phyloP scores from a whole-genome alignment of 257 asterid species.

The Solanum corneliomulleri region DNA sequence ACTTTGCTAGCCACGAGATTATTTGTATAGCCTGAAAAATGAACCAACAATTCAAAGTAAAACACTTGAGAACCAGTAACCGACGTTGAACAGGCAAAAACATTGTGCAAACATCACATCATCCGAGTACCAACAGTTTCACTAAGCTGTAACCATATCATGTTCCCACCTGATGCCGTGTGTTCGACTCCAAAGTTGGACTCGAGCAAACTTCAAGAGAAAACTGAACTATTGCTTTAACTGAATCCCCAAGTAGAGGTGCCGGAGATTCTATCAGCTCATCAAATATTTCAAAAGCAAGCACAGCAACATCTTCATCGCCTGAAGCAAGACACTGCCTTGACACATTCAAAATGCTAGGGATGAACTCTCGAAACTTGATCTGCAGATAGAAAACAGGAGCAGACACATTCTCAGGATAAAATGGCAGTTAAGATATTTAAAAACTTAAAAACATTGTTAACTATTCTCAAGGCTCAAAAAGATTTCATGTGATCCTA shows the following conservation, averaged over 20 bases:
- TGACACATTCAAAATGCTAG: constrained; percentile 89
- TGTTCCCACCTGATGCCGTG: constrained; percentile 81
- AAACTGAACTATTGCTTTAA: constrained; percentile 85
- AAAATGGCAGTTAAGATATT: neutral
- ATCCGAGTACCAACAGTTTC: neutral
- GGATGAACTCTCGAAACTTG: constrained; percentile 89
- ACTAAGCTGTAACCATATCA: neutral
- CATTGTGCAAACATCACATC: neutral
- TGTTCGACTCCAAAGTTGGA: constrained; percentile 63
- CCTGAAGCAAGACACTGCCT: constrained; percentile 98
- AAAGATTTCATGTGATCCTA: neutral
- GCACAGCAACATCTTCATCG: constrained; percentile 87
- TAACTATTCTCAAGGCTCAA: neutral
- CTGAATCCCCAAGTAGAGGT: constrained; percentile 97
- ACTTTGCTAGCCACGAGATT: constrained; percentile 95
- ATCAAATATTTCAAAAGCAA: constrained; percentile 98
- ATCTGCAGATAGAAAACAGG: constrained; percentile 33
- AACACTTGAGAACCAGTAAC: neutral
- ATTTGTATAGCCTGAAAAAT: constrained; percentile 87
- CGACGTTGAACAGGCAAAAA: neutral
- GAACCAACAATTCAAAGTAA: neutral
- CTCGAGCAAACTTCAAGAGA: constrained; percentile 95
- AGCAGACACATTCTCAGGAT: neutral
- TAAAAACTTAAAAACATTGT: neutral
- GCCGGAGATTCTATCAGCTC: constrained; percentile 99